phyloP scores from a whole-genome alignment of 306 rosid species.

The Pyrus betulifolia region DNA sequence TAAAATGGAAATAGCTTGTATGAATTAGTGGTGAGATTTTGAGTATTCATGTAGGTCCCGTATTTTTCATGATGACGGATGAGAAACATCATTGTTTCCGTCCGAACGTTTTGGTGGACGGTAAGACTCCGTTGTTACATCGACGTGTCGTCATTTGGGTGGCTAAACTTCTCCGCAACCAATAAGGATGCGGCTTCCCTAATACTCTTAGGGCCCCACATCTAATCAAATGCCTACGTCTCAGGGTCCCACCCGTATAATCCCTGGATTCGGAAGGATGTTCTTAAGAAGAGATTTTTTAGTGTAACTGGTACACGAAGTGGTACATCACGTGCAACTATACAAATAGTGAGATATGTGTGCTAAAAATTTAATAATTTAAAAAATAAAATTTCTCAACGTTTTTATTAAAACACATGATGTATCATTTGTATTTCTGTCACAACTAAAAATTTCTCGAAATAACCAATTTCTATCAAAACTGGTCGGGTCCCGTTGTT shows the following conservation, averaged over 20 bases:
- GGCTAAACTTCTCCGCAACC: conserved; percentile 22
- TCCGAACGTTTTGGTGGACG: conserved; percentile 4
- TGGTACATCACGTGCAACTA: too few relatives aligned
- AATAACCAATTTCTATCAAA: not conserved
- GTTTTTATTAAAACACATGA: too few relatives aligned
- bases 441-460: too few relatives aligned
- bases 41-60: conserved; percentile 22
- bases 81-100: conserved; percentile 15
- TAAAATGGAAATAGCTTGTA: not conserved
- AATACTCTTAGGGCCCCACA: conserved; percentile 33
- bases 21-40: not conserved
- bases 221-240: conserved; percentile 13
- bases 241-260: not conserved
- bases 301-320: fast-evolving
- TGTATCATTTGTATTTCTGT: fast-evolving
- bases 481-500: not conserved
- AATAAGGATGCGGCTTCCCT: conserved; percentile 39
- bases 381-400: too few relatives aligned
- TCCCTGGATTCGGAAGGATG: conserved; percentile 7
- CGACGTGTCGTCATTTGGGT: conserved; percentile 27
- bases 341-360: too few relatives aligned
- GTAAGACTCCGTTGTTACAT: conserved; percentile 11
- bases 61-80: conserved; percentile 16
- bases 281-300: not conserved
- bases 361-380: too few relatives aligned